These are phyloP conservation scores for Peronospora tabacina DNA, from an alignment of 352 stramenopile genomes.

Conservation along the genomic window DNA sequence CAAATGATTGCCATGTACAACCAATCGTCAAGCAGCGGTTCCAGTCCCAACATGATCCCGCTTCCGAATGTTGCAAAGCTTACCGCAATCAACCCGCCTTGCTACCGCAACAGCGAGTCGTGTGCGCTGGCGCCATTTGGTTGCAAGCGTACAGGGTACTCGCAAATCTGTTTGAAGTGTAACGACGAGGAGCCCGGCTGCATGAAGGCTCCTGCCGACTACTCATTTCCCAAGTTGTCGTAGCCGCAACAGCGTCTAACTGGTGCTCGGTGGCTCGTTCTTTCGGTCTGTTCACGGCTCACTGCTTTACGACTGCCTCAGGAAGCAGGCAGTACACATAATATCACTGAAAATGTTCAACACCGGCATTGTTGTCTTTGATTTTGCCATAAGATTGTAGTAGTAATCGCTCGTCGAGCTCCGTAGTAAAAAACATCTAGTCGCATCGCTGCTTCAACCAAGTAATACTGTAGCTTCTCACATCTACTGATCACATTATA, in stretches of 20 bases:
- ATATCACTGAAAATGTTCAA: too few relatives aligned
- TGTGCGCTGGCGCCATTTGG: constrained; percentile 40
- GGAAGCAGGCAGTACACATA: too few relatives aligned
- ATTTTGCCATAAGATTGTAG: too few relatives aligned
- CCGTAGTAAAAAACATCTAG: too few relatives aligned
- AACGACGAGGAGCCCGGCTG: constrained; percentile 16
- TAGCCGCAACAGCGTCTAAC: neutral
- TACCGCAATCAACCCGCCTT: constrained; percentile 43
- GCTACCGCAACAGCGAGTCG: constrained; percentile 49
- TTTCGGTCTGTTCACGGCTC: too few relatives aligned
- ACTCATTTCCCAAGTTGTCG: constrained; percentile 9
- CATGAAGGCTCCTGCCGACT: constrained; percentile 9
- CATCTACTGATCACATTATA: too few relatives aligned
- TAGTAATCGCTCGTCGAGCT: too few relatives aligned
- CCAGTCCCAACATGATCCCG: constrained; percentile 35
- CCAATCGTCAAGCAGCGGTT: constrained; percentile 22
- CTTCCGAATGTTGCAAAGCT: constrained; percentile 34
- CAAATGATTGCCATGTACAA: constrained; percentile 58
- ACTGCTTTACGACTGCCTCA: too few relatives aligned
- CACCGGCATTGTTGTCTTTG: too few relatives aligned
- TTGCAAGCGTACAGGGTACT: constrained; percentile 41
- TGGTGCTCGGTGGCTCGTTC: too few relatives aligned
- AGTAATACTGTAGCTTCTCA: too few relatives aligned
- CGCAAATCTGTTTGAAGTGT: constrained; percentile 57
- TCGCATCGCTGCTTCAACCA: too few relatives aligned